phyloP scores from a whole-genome alignment of 169 alveolate genomes.

The Plasmodium coatneyi region DNA sequence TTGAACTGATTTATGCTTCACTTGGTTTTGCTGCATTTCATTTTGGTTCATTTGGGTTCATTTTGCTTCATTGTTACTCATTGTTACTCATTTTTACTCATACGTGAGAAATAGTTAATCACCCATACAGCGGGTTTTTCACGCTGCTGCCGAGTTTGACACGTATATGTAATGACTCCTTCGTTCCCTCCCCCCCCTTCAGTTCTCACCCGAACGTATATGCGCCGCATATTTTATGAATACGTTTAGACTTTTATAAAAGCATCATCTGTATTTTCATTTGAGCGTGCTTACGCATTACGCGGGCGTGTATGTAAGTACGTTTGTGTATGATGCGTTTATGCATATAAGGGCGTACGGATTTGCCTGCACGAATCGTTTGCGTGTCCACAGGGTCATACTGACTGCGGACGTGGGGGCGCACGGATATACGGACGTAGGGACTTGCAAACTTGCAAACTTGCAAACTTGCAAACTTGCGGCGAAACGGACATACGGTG shows the following conservation, averaged over 20 bases:
- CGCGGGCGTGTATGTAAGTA: background rate
- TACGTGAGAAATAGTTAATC: background rate
- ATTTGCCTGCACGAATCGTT: background rate
- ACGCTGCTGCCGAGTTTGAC: background rate
- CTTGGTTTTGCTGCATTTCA: background rate
- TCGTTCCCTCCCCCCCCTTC: background rate
- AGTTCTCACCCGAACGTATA: background rate
- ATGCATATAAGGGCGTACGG: background rate
- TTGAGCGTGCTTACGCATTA: slow-evolving; percentile 1
- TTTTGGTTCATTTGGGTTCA: background rate
- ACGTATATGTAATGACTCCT: background rate
- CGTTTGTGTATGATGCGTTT: background rate
- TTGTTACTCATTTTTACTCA: background rate
- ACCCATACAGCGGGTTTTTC: background rate
- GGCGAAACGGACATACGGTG: background rate
- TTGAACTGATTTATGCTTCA: background rate
- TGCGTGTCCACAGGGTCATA: background rate
- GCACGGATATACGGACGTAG: too few species aligned
- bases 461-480: too few species aligned
- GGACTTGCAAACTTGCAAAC: too few species aligned
- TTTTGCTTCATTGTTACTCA: background rate
- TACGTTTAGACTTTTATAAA: background rate
- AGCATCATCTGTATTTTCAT: background rate
- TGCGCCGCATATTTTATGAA: background rate
- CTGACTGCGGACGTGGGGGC: background rate